Base-by-base conservation (phyloP, 495 filamentous ascomycete genomes). In the Darksidea phi region DNA sequence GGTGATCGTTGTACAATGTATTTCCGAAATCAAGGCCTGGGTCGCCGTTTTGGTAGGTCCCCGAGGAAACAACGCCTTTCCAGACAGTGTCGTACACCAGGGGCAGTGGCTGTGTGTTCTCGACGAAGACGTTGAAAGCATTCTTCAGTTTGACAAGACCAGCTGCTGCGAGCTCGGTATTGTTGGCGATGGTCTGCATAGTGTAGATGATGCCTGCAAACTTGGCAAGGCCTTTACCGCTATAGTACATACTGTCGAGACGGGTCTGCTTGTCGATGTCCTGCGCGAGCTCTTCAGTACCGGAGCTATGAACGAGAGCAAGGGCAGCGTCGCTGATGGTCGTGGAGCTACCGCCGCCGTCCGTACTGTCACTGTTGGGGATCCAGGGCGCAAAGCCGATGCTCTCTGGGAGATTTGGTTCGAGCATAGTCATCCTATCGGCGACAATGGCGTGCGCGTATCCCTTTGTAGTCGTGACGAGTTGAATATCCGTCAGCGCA, bases 161-260 rank as follows among this genome's bases (percentile, higher is more conserved):
- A 5, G 78, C 73, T 54, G 79, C 75, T 0, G 90, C 86, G 10
- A 88, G 70, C 0, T 75, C 73, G 26, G 72, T 71, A 50, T 93
- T 80, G 23, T 81, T 75, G 15, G 87, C 77, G 25, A 97, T 73
- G 52, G 88, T 80, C 63, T 86, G 78, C 21, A 88, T 76, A 0
- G 85, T 84, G 70, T 89, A 87, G 41, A 89, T 76, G 21, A 94
- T 76, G 13, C 75, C 77, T 3, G 91, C 92, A 71, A 94, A 95
- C 68, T 97, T 97, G 63, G 87, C 89, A 8, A 97, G 75, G 0
- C 87, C 90, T 82, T 98, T 98, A 63, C 93, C 93, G 63, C 87
- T 87, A 70, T 88, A 98, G 74, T 98, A 98, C 88, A 97, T 95
- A 62, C 88, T 95, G 70, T 95, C 81, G 32, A 91, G 78, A 59